Evolutionary conservation across 169 alveolate genomes (phyloP), one percentile per base, ranked within the genome.

Genomic region (Gregarina niphandrodes): DNA sequence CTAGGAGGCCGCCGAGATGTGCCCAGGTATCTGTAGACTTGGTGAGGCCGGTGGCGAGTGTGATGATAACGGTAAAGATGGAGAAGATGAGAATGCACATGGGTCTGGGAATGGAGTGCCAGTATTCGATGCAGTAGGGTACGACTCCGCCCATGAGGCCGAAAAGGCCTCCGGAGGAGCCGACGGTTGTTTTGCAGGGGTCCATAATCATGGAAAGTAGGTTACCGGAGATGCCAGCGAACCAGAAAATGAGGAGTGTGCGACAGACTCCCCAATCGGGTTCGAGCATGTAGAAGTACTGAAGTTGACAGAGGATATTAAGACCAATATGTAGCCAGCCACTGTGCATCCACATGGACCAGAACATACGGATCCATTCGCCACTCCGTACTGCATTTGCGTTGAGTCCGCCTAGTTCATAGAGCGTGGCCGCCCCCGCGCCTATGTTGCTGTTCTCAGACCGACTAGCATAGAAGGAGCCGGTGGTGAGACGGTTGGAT

Each of bases 201-300:
- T 73, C 73, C 23, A 67, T 40, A 16, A 70, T 76, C 1, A 83
- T 71, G n/a, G 75, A 64, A 4, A 66, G 41, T 9, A 74, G 53
- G 40, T 70, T 73, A 0, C 85, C 84, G 0, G 77, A 62, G 2
- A 73, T 39, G 2, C 75, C 85, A 24, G 79, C 58, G 11, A 67
- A 37, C 36, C 70, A 22, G 36, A 64, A 76, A 3, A 71, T 44
- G 0, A 64, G 24, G 34, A 63, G 31, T 7, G 82, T 70, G 13
- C 87, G 53, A 16, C 58, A 13, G 34, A 74, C 70, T 0, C 87
- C 87, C 87, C 87, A 76, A 21, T 65, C 84, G 19, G 87, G 87
- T 45, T 76, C 87, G n/a, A 73, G 61, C 55, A 76, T 76, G 70
- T 73, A 70, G 39, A 75, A 62, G 2, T 62, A 42, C 31, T 71